Evolutionary conservation across 306 rosid genomes (phyloP).

Genomic region (Sesbania bispinosa): DNA sequence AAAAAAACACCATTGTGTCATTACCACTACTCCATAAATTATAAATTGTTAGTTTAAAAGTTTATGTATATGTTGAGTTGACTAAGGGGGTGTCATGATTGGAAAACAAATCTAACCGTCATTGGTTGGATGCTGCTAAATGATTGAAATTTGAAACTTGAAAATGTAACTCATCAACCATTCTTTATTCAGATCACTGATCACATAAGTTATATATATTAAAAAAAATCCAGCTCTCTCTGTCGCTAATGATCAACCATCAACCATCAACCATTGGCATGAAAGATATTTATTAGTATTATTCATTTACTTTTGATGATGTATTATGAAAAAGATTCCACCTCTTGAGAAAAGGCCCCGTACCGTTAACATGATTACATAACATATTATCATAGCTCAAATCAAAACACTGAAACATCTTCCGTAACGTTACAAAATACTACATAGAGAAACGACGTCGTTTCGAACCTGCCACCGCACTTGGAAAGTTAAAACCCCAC

Average conservation of each 20-base stretch:
- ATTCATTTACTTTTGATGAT: background rate
- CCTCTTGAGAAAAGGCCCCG: background rate
- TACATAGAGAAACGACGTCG: constrained; percentile 37
- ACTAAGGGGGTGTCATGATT: background rate
- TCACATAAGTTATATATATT: no score
- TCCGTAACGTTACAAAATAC: background rate
- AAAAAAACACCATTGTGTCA: no score
- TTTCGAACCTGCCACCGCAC: constrained; percentile 16
- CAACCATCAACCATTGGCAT: background rate
- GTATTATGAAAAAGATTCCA: background rate
- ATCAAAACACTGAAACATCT: constrained; percentile 4
- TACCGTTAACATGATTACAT: constrained; percentile 19
- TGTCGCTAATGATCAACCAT: background rate
- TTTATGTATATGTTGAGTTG: background rate
- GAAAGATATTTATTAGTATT: background rate
- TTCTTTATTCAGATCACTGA: background rate
- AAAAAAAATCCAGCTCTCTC: no score
- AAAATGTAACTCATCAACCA: constrained; percentile 3
- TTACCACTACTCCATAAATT: no score
- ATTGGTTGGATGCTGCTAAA: background rate
- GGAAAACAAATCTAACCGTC: background rate
- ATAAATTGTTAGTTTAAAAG: no score
- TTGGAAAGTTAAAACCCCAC: constrained; percentile 11
- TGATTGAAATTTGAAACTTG: constrained; percentile 1
- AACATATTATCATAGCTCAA: no score